A percentile compares a stretch with the other conserved stretches of the same genome.
Conservation (phyloP, 805 yeast genomes). For the Diddensiella transvaalensis region DNA sequence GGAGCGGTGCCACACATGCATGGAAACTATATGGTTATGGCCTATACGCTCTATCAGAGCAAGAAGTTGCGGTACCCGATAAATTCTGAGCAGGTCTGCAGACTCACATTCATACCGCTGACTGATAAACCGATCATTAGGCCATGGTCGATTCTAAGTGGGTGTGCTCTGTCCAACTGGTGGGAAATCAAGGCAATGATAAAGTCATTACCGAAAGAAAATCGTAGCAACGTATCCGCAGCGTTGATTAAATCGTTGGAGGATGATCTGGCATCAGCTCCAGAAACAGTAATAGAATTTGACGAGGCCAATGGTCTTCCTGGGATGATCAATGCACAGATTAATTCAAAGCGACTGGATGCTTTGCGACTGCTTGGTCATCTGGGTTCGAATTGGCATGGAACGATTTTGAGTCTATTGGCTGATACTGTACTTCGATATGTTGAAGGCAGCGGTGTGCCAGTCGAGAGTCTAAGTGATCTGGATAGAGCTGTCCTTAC, state of each 20-base stretch:
- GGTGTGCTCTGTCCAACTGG: slow-evolving; percentile 18
- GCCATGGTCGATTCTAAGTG: slow-evolving; percentile 9
- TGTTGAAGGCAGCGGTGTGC: not conserved
- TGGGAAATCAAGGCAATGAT: slow-evolving; percentile 18
- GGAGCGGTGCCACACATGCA: slow-evolving; percentile 20
- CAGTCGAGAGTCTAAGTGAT: slow-evolving; percentile 1
- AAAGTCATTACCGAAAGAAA: slow-evolving; percentile 5
- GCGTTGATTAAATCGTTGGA: not conserved
- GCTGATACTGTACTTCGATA: slow-evolving; percentile 12
- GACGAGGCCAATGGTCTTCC: not conserved
- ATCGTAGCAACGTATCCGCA: slow-evolving; percentile 5
- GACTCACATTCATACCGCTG: slow-evolving; percentile 20
- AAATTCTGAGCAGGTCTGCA: slow-evolving; percentile 17
- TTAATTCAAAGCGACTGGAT: slow-evolving; percentile 11
- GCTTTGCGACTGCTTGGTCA: slow-evolving; percentile 14
- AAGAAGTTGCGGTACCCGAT: slow-evolving; percentile 22
- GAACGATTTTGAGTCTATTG: slow-evolving; percentile 2
- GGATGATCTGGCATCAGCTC: not conserved
- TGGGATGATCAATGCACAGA: not conserved
- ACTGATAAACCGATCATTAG: not conserved
- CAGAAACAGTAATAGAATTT: not conserved
- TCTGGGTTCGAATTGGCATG: slow-evolving; percentile 1
- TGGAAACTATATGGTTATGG: slow-evolving; percentile 19
- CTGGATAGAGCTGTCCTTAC: slow-evolving; percentile 21
- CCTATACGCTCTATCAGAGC: slow-evolving; percentile 18